phyloP scores from a whole-genome alignment of 192 early-diverging fungal species.

The Funneliformis mosseae region DNA sequence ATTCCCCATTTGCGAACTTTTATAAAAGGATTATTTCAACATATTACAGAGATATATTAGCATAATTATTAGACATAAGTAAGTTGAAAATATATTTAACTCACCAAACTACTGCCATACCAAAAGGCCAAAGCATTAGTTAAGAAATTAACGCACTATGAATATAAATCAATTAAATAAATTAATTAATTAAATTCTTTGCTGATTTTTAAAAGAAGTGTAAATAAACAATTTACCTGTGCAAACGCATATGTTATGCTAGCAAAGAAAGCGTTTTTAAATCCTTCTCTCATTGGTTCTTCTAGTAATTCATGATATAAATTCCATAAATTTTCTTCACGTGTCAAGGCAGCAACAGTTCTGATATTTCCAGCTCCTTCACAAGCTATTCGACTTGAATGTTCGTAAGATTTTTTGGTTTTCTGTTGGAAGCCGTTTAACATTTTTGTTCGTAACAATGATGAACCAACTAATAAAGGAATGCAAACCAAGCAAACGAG shows the following conservation, averaged over 20 bases:
- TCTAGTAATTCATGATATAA: constrained; percentile 46
- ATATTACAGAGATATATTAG: constrained; percentile 39
- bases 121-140: constrained; percentile 54
- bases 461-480: constrained; percentile 67
- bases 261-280: constrained; percentile 41
- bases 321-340: constrained; percentile 51
- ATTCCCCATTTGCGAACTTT: background rate
- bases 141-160: constrained; percentile 43
- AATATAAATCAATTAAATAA: no score
- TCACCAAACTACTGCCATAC: constrained; percentile 51
- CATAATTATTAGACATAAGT: constrained; percentile 33
- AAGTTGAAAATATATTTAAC: constrained; percentile 47
- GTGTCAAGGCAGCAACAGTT: constrained; percentile 70
- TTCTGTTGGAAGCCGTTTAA: constrained; percentile 51
- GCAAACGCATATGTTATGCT: constrained; percentile 51
- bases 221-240: constrained; percentile 4
- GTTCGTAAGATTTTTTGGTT: constrained; percentile 67
- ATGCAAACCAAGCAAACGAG: constrained; percentile 65
- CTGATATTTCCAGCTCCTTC: constrained; percentile 77
- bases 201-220: background rate
- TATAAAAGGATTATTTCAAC: background rate
- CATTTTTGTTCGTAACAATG: constrained; percentile 61
- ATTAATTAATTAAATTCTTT: no score
- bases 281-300: constrained; percentile 45
- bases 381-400: constrained; percentile 65